Percentiles rank a stretch among this genome's conserved stretches.
These are phyloP conservation scores for Fusarium sp. DNA, from an alignment of 2,329 filamentous ascomycete species.

Conservation along the genomic window DNA sequence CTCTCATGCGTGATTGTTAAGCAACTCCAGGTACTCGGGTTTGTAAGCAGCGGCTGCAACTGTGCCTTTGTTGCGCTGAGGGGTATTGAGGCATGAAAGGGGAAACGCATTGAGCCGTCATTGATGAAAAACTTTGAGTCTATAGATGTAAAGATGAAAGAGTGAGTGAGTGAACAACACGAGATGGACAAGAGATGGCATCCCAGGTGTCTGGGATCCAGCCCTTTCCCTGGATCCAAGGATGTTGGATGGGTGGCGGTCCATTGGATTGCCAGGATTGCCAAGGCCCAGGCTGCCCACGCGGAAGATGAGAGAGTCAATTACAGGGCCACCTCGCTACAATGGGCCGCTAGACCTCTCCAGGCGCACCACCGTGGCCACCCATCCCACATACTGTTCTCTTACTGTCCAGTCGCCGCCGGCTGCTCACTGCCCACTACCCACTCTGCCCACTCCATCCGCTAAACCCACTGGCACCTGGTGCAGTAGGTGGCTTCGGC, in stretches of 20 bases:
- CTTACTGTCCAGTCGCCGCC: constrained; percentile 23
- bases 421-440: constrained; percentile 38
- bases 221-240: neutral
- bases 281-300: constrained; percentile 19
- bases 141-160: neutral
- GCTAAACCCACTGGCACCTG: constrained; percentile 29
- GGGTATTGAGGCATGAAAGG: constrained; percentile 8
- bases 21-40: constrained; percentile 20
- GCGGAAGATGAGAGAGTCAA: neutral
- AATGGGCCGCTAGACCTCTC: constrained; percentile 19
- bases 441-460: constrained; percentile 29
- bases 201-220: neutral
- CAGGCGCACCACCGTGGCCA: constrained; percentile 11
- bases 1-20: constrained; percentile 43
- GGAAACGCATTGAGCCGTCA: neutral
- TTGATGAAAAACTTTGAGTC: neutral
- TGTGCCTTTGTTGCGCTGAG: neutral
- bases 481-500: constrained; percentile 41
- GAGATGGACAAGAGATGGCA: constrained; percentile 5
- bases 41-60: constrained; percentile 22
- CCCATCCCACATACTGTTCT: constrained; percentile 3
- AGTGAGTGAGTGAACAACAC: neutral
- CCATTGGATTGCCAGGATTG: neutral
- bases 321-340: constrained; percentile 13
- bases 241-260: neutral